phyloP scores from a whole-genome alignment of 2,329 filamentous ascomycete genomes.

The Tolypocladium sp. region DNA sequence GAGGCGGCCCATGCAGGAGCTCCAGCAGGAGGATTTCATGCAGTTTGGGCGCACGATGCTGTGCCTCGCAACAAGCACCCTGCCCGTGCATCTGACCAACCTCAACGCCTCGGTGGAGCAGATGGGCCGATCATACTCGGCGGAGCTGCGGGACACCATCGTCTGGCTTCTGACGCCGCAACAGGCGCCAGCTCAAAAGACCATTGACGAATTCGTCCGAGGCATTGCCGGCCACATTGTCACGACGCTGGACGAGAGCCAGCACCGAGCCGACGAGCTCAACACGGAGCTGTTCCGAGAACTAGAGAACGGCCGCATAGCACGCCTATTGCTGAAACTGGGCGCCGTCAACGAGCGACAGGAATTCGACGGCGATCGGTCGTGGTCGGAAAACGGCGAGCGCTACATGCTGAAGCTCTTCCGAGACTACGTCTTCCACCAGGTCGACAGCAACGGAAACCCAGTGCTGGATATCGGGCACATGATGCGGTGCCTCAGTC shows the following conservation, averaged over 20 bases:
- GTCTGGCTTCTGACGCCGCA: conserved; percentile 70
- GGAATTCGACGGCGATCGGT: conserved; percentile 66
- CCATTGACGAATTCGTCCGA: conserved; percentile 68
- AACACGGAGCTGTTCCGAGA: conserved; percentile 66
- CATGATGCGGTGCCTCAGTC: conserved; percentile 79
- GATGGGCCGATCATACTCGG: conserved; percentile 66
- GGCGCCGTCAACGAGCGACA: conserved; percentile 83
- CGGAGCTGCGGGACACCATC: conserved; percentile 69
- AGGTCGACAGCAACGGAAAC: conserved; percentile 76
- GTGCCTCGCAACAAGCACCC: conserved; percentile 65
- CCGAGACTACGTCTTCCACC: conserved; percentile 94
- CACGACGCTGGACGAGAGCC: conserved; percentile 63
- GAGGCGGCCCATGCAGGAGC: conserved; percentile 57
- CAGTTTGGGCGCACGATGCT: conserved; percentile 79
- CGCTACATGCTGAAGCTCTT: conserved; percentile 91
- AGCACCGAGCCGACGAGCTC: conserved; percentile 72
- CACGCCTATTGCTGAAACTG: conserved; percentile 72
- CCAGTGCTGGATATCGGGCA: conserved; percentile 82
- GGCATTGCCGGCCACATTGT: conserved; percentile 73
- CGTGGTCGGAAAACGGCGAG: conserved; percentile 89
- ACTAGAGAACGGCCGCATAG: conserved; percentile 80
- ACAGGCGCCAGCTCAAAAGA: conserved; percentile 48
- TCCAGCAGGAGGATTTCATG: conserved; percentile 81
- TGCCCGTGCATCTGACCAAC: conserved; percentile 45
- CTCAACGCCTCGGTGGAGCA: conserved; percentile 65